Conservation (phyloP, 306 rosid genomes). For the Dalbergia cultrata region DNA sequence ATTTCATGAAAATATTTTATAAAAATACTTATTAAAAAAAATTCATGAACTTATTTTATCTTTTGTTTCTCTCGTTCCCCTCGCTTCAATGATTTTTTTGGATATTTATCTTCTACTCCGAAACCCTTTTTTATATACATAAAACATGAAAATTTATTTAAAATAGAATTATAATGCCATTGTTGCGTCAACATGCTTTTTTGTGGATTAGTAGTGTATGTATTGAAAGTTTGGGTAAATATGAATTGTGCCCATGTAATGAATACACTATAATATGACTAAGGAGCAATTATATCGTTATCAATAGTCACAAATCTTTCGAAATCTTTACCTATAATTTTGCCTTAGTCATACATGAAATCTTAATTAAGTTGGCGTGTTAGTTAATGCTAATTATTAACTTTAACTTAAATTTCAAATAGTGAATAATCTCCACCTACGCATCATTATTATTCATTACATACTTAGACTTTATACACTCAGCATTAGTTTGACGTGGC, state of each 20-base stretch:
- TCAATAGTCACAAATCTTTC: conserved; percentile 57
- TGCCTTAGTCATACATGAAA: conserved; percentile 38
- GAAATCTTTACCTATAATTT: conserved; percentile 56
- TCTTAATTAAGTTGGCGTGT: neutral
- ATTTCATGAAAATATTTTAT: too few relatives aligned
- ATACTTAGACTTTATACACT: conserved; percentile 16
- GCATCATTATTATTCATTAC: conserved; percentile 28
- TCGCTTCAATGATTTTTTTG: too few relatives aligned
- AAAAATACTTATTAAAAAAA: too few relatives aligned
- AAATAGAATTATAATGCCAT: neutral
- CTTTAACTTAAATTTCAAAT: conserved; percentile 27
- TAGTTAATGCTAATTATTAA: conserved; percentile 30
- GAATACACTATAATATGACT: neutral
- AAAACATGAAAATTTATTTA: too few relatives aligned
- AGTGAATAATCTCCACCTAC: conserved; percentile 36
- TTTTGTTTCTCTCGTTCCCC: too few relatives aligned
- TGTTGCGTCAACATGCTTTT: neutral
- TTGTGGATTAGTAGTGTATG: neutral
- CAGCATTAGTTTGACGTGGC: neutral
- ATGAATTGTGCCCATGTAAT: neutral
- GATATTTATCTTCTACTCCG: too few relatives aligned
- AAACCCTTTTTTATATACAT: too few relatives aligned
- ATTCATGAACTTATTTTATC: too few relatives aligned
- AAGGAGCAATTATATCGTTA: conserved; percentile 29
- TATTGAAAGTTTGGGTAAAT: neutral